A percentile compares a stretch with the other conserved stretches of the same genome.
phyloP scores from a whole-genome alignment of 108 stramenopile genomes.

The Cyclotella kingstonii region DNA sequence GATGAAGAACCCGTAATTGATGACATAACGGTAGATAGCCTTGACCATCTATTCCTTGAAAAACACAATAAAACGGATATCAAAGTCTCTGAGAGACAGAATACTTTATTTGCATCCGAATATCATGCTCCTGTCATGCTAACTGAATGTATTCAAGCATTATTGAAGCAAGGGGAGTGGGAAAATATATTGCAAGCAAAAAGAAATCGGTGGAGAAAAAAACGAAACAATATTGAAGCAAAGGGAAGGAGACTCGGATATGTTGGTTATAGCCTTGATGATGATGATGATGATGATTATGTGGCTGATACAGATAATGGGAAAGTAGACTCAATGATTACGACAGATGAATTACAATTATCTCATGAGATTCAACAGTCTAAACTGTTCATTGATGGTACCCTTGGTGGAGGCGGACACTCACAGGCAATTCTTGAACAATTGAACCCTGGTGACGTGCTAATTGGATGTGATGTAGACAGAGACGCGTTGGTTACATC shows the following conservation, averaged over 20 bases:
- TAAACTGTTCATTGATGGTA: constrained; percentile 80
- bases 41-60: too few relatives aligned
- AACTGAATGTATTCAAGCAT: constrained; percentile 73
- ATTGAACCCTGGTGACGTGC: constrained; percentile 60
- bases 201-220: constrained; percentile 34
- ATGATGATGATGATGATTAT: constrained; percentile 11
- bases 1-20: not conserved
- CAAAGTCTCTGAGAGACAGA: constrained; percentile 4
- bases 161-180: constrained; percentile 48
- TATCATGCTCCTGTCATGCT: constrained; percentile 90
- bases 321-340: constrained; percentile 9
- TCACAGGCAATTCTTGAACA: constrained; percentile 66
- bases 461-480: constrained; percentile 86
- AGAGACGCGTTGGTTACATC: constrained; percentile 65
- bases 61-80: not conserved
- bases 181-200: constrained; percentile 25
- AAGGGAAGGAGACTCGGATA: constrained; percentile 24
- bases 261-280: constrained; percentile 16
- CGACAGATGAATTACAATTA: not conserved
- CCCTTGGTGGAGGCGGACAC: constrained; percentile 88
- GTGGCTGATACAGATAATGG: constrained; percentile 25
- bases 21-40: too few relatives aligned
- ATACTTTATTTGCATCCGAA: constrained; percentile 54
- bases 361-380: constrained; percentile 16
- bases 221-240: constrained; percentile 26